A percentile compares a stretch with the other conserved stretches of the same genome.
Evolutionary conservation across 225 moss, liverwort and hornwort genomes (phyloP).

Genomic region (Physcomitrium patens): DNA sequence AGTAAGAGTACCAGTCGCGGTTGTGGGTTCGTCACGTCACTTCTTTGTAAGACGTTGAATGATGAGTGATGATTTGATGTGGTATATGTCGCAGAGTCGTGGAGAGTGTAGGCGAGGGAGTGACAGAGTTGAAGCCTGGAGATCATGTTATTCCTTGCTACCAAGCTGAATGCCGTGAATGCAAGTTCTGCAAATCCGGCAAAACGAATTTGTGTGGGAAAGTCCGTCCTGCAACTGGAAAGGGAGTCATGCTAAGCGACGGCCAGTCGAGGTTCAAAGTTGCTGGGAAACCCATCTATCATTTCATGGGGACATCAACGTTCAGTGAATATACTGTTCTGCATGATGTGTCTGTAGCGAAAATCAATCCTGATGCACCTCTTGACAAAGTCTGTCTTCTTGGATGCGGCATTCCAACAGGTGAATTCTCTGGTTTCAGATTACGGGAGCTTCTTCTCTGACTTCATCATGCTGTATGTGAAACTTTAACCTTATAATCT

Average conservation of each 20-base stretch:
- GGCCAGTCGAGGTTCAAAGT: constrained; percentile 53
- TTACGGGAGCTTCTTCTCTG: background rate
- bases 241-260: constrained; percentile 64
- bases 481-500: background rate
- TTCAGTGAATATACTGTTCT: constrained; percentile 65
- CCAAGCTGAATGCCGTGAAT: constrained; percentile 71
- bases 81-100: constrained; percentile 42
- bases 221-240: constrained; percentile 61
- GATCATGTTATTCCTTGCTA: constrained; percentile 73
- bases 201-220: constrained; percentile 67
- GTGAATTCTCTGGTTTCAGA: constrained; percentile 9
- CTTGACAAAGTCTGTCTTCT: constrained; percentile 67
- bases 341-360: constrained; percentile 67
- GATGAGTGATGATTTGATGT: constrained; percentile 8
- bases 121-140: constrained; percentile 49
- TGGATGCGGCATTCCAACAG: constrained; percentile 70
- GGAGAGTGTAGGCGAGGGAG: constrained; percentile 70
- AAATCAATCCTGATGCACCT: constrained; percentile 55
- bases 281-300: constrained; percentile 45
- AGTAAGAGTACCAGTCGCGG: background rate
- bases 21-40: constrained; percentile 1
- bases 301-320: constrained; percentile 70
- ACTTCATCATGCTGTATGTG: background rate
- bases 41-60: background rate
- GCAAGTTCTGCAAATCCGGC: constrained; percentile 63